Conservation (phyloP, 2,329 filamentous ascomycete species). For the Trichoderma sp. region DNA sequence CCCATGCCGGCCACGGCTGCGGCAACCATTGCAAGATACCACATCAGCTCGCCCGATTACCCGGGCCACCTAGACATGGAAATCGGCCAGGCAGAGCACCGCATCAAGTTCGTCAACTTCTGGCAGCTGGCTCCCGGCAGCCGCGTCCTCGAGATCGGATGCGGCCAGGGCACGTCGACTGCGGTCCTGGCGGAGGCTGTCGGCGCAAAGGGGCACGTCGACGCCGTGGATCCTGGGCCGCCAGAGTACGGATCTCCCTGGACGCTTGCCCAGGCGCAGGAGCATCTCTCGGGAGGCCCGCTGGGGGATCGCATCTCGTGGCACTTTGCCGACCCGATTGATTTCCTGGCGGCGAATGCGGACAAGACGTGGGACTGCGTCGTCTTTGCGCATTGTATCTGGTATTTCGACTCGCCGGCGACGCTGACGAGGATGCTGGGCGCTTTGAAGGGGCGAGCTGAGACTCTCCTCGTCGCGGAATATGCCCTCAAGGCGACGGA, state of each 20-base stretch:
- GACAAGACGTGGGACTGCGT: slow-evolving; percentile 46
- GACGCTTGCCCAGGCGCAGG: slow-evolving; percentile 54
- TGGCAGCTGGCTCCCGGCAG: slow-evolving; percentile 45
- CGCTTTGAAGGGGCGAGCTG: slow-evolving; percentile 32
- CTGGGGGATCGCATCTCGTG: slow-evolving; percentile 50
- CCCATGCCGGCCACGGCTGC: slow-evolving; percentile 26
- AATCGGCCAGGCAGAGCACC: slow-evolving; percentile 40
- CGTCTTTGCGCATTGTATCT: slow-evolving; percentile 55
- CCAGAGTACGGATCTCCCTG: slow-evolving; percentile 54
- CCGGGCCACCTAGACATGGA: slow-evolving; percentile 30
- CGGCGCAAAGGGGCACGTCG: slow-evolving; percentile 48
- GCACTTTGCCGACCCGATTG: slow-evolving; percentile 43
- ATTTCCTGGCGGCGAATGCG: slow-evolving; percentile 39
- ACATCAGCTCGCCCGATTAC: slow-evolving; percentile 1
- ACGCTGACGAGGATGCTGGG: slow-evolving; percentile 34
- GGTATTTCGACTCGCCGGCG: slow-evolving; percentile 52
- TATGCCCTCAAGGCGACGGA: slow-evolving; percentile 42
- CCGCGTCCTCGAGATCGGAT: slow-evolving; percentile 59
- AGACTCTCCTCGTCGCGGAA: slow-evolving; percentile 35
- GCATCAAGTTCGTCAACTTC: slow-evolving; percentile 40
- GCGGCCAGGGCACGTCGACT: slow-evolving; percentile 62
- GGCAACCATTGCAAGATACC: slow-evolving; percentile 28
- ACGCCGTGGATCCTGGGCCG: slow-evolving; percentile 56
- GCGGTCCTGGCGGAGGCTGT: slow-evolving; percentile 54
- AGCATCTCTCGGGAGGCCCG: slow-evolving; percentile 44